Percentiles rank a stretch among this genome's conserved stretches.
phyloP scores from a whole-genome alignment of 345 rosid genomes.

The Camelina neglecta region DNA sequence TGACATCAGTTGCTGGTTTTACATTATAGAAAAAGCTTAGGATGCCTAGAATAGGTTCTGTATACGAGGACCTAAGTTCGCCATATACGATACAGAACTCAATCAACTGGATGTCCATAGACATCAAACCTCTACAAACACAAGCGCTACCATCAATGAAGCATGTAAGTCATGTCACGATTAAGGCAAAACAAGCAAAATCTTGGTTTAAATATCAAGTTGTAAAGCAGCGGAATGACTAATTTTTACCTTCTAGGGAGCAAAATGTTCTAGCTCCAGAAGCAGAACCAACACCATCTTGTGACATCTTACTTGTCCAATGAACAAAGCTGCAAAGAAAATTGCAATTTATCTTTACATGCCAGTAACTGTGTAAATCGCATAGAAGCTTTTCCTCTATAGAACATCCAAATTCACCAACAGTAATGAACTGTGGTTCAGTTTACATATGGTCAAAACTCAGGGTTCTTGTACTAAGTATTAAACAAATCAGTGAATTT shows the following conservation, averaged over 20 bases:
- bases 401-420: conserved; percentile 3
- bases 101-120: conserved; percentile 6
- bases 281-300: conserved; percentile 50
- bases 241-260: conserved; percentile 60
- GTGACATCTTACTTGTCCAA: conserved; percentile 48
- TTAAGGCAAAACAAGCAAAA: background rate
- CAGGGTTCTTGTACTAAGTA: background rate
- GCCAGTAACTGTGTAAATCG: background rate
- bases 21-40: background rate
- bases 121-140: conserved; percentile 10
- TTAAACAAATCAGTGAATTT: background rate
- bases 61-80: background rate
- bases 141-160: background rate
- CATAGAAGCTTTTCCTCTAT: background rate
- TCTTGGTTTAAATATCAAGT: background rate
- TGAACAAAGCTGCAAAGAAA: conserved; percentile 54
- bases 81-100: background rate
- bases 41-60: background rate
- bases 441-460: background rate
- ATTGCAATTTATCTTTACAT: conserved; percentile 5
- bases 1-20: conserved; percentile 9
- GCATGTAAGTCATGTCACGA: background rate
- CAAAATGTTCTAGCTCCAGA: conserved; percentile 76
- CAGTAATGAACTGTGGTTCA: background rate
- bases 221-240: conserved; percentile 12